Base-by-base conservation (phyloP, 2,329 filamentous ascomycete species). In the Trichophyton benhamiae region DNA sequence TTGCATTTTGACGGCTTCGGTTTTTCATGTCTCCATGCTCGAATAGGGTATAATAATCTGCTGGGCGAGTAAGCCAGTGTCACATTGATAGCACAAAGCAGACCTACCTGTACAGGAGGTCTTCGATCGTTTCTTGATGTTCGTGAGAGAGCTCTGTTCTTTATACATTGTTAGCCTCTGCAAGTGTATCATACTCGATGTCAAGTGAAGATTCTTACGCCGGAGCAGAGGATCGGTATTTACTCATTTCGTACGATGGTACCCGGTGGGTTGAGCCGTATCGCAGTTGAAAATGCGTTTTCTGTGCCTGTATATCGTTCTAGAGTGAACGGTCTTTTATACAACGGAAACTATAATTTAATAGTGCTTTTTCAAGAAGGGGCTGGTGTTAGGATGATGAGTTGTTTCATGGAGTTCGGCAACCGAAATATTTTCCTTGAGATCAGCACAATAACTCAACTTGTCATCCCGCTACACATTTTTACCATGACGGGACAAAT, bases 51-150 rank as follows among this genome's bases (percentile, higher is more conserved):
- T 48, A 63, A 22, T 13, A 64, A 22, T 13, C 63, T 63, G 53
- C n/a, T 17, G 11, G 17, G 15, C 46, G 41, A 7, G 57, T 62
- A 57, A 58, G 60, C 36, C 36, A 22, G 13, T n/a, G 11, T 22
- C 13, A 17, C 38, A 15, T 20, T 15, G 20, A 7, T 11, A 41
- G 38, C 13, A 46, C 46, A 11, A 6, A 1, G 46, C 9, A 49
- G 27, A 41, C 48, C 17, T 60, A 63, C 62, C 62, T 41, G 27
- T 44, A 61, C 22, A 63, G 49, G 17, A 62, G 62, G 13, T 63
- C 62, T 15, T 59, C 36, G 30, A 62, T 60, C 25, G 58, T 58
- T 13, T 58, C 42, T 41, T 60, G 60, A 3, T 63, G 62, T 9
- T 25, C 36, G 17, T 46, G 59, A 7, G 59, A 60, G 15, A 48